phyloP scores from a whole-genome alignment of 768 basidiomycete species.

The Boletellus emodensis region DNA sequence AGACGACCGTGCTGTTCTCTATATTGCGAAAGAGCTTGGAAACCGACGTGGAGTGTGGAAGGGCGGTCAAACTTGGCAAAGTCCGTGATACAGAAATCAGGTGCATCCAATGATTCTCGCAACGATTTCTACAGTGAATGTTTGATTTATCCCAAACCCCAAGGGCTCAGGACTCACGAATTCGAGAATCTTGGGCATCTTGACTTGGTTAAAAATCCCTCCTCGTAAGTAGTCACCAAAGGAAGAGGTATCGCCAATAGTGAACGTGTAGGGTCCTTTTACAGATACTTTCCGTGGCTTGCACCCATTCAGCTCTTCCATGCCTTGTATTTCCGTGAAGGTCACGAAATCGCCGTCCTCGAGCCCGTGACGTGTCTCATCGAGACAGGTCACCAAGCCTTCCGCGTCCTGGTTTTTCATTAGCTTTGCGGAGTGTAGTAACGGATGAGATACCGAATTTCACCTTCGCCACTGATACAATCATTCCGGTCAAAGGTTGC shows the following conservation, averaged over 20 bases:
- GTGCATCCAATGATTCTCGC: constrained; percentile 72
- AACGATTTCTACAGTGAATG: constrained; percentile 74
- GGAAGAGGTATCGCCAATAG: constrained; percentile 86
- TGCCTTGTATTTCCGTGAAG: constrained; percentile 93
- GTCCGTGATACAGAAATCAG: constrained; percentile 92
- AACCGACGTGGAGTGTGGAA: constrained; percentile 84
- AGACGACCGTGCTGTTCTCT: constrained; percentile 56
- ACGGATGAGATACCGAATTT: constrained; percentile 2
- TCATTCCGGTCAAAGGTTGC: constrained; percentile 90
- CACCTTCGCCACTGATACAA: constrained; percentile 89
- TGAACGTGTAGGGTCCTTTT: constrained; percentile 97
- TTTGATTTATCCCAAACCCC: not conserved
- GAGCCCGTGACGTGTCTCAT: constrained; percentile 96
- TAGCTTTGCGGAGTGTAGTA: not conserved
- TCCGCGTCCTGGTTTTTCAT: constrained; percentile 59
- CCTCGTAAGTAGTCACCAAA: constrained; percentile 77
- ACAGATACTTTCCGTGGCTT: constrained; percentile 89
- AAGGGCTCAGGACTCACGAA: constrained; percentile 60
- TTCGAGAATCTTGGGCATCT: constrained; percentile 95
- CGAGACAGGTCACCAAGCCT: constrained; percentile 92
- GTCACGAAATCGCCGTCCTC: constrained; percentile 98
- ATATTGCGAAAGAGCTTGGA: constrained; percentile 89
- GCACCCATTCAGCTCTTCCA: constrained; percentile 85
- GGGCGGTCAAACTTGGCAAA: constrained; percentile 97
- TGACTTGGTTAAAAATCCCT: constrained; percentile 96